phyloP scores from a whole-genome alignment of 2,329 filamentous ascomycete genomes.

The Pseudogymnoascus sp. region DNA sequence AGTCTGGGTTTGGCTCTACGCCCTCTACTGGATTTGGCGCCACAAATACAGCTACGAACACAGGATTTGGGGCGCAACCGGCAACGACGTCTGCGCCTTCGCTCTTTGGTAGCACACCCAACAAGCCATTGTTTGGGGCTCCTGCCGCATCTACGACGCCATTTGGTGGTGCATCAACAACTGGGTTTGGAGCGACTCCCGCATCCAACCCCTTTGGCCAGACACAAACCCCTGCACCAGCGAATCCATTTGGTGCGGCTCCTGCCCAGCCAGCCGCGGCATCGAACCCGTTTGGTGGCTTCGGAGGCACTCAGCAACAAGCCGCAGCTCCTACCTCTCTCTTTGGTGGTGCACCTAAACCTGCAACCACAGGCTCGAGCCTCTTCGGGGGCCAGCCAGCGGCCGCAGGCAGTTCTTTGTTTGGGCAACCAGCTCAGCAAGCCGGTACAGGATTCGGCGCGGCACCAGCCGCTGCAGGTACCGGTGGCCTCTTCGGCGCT shows the following conservation, averaged over 20 bases:
- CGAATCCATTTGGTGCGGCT: constrained; percentile 30
- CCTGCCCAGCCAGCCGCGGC: constrained; percentile 33
- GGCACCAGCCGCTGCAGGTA: constrained; percentile 19
- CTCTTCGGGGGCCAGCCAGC: constrained; percentile 27
- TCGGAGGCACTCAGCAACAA: constrained; percentile 35
- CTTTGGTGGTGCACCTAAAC: constrained; percentile 29
- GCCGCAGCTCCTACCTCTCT: constrained; percentile 27
- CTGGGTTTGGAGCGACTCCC: constrained; percentile 10
- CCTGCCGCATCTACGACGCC: constrained; percentile 16
- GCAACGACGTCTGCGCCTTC: constrained; percentile 13
- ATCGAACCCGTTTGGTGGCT: constrained; percentile 32
- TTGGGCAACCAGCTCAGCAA: constrained; percentile 13
- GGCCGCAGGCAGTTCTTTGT: constrained; percentile 17
- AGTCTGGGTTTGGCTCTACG: constrained; percentile 31
- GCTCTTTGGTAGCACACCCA: constrained; percentile 27
- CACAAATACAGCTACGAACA: constrained; percentile 18
- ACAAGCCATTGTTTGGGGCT: constrained; percentile 30
- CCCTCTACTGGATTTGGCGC: constrained; percentile 23
- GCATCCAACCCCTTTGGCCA: constrained; percentile 32
- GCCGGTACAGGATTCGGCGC: constrained; percentile 18
- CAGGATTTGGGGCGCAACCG: constrained; percentile 22
- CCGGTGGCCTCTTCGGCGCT: constrained; percentile 34
- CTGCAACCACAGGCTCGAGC: constrained; percentile 25
- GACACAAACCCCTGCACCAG: constrained; percentile 17
- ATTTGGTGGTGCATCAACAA: constrained; percentile 22